Conservation (phyloP, 2,329 filamentous ascomycete genomes). For the Aspergillus brasiliensis region DNA sequence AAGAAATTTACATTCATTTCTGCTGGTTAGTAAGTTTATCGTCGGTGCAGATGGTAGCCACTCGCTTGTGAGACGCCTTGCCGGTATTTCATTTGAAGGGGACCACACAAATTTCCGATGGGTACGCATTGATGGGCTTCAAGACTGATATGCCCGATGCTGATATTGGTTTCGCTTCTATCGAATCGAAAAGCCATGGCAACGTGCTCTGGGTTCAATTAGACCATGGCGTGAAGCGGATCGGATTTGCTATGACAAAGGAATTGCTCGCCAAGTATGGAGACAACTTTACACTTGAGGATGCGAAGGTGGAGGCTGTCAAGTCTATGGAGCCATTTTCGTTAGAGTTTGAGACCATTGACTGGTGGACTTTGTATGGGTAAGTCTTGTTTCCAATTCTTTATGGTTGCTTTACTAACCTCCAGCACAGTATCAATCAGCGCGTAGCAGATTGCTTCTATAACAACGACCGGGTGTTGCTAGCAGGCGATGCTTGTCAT, state of each 20-base stretch:
- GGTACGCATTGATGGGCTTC: conserved; percentile 25
- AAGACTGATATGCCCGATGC: conserved; percentile 31
- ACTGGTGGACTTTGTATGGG: conserved; percentile 32
- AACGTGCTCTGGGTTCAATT: conserved; percentile 36
- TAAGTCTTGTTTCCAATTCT: not conserved
- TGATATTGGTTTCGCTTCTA: conserved; percentile 16
- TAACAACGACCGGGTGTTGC: conserved; percentile 49
- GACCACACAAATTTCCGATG: conserved; percentile 34
- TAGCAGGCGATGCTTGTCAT: conserved; percentile 50
- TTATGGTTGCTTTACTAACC: not conserved
- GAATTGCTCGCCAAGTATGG: conserved; percentile 20
- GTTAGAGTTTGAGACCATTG: conserved; percentile 22
- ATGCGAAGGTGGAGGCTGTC: conserved; percentile 23
- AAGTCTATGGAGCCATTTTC: conserved; percentile 23
- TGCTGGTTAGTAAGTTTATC: conserved; percentile 24
- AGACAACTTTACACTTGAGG: conserved; percentile 16
- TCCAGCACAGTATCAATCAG: conserved; percentile 38
- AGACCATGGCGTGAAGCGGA: conserved; percentile 23
- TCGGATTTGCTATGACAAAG: conserved; percentile 23
- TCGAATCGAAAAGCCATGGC: conserved; percentile 21
- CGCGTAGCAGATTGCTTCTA: conserved; percentile 40
- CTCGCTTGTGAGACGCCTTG: conserved; percentile 47
- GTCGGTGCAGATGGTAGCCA: conserved; percentile 55
- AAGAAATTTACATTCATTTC: not conserved
- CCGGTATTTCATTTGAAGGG: conserved; percentile 43